Base-by-base conservation (phyloP, 176 grass and related monocot species). In the Musa troglodytarum region DNA sequence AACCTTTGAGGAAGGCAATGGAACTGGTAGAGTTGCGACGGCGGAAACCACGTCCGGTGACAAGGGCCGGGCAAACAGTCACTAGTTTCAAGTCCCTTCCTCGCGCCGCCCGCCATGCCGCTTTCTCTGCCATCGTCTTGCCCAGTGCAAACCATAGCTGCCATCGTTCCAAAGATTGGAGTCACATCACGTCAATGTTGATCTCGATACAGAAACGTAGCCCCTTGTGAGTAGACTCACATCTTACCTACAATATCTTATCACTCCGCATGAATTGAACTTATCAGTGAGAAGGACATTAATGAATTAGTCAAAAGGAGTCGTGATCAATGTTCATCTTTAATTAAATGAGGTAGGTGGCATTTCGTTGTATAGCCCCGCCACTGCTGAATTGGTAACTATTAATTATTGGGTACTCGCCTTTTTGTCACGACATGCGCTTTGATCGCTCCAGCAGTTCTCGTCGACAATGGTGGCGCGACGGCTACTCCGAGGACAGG, bases 1-100 rank as follows among this genome's bases (percentile, higher is more conserved):
- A 96, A 96, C 93, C 95, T 86, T 99, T 98, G 63, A 99, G 90
- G 82, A 92, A 99, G 1, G 95, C 95, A 23, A 99, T 89, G 62
- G 95, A 91, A 0, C 86, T 81, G 10, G 95, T 99, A 19, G 90
- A 92, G 83, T 89, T 56, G 9, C 86, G 24, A 85, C 1, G 90
- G 81, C 22, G 85, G 81, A 59, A 99, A 1, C 91, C 90, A 0
- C 86, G 88, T 1, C 95, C 95, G 19, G 90, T 99, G 73, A 99
- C 88, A 10, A 99, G 69, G 52, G 82, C 95, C 6, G 88, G 86
- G 76, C 95, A 99, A 59, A 99, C 22, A 50, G 90, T 94, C 12
- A 94, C 90, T 8, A 99, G 86, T 76, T 92, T 93, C 70, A 99
- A 84, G 65, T 94, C 88, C 21, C 95, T 85, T 75, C 95, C 91